Evolutionary conservation across 805 yeast species (phyloP), one percentile per base, ranked within the genome.

Genomic region (Candida silvicultrix): DNA sequence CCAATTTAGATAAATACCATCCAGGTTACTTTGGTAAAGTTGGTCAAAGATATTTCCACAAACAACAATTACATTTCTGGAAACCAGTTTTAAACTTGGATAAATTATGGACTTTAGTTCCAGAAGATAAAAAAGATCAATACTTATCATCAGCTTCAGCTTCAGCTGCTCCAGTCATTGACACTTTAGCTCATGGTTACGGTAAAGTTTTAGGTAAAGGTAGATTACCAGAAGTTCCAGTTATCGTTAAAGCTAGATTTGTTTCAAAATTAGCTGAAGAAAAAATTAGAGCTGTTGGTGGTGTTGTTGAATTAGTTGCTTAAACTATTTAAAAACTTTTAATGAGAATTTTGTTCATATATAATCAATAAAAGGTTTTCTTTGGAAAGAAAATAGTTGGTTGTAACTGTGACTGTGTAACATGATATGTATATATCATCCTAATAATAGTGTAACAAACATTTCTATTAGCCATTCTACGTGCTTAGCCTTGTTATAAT

Each of bases 21-120:
- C 99, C 99, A 70, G 99, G 99, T 89, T 94, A 94, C 92, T 94
- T 94, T 80, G 99, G 99, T 87, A 95, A 94, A 82, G 98, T 94
- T 73, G 99, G 99, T 90, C 92, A 92, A 97, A 89, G 99, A 86
- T 85, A 86, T 85, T 92, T 84, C 96, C 97, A 89, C 89, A 83
- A 85, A 75, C 95, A 88, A 79, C 78, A 77, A 69, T 78, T 76
- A 80, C 97, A 87, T 71, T 84, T 82, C 89, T 94, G 99, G 99
- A 85, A 78, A 76, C 99, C 99, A 76, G 87, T 85, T 66, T 78
- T 94, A 75, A 94, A 94, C 92, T 80, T 94, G 73, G 98, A 94
- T 83, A 89, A 88, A 77, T 85, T 94, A 74, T 94, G 99, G 99
- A 80, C 97, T 65, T 83, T 94, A 70, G 85, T 94, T 68, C 94